Evolutionary conservation across 1,284 basidiomycete genomes (phyloP).

Genomic region (Cutaneotrichosporon arboriforme): DNA sequence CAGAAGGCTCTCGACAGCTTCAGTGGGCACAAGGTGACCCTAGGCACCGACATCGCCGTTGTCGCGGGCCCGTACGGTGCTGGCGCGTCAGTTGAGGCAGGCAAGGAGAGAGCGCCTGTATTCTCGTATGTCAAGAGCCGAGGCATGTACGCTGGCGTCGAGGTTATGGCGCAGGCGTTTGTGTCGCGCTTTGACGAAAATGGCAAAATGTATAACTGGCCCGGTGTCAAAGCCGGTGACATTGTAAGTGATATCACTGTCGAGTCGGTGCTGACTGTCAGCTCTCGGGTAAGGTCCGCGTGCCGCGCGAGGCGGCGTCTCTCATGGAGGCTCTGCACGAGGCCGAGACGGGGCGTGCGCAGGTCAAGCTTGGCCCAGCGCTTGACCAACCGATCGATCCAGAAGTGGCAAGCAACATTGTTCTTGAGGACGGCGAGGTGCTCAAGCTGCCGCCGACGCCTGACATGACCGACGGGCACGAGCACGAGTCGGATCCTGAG

Average conservation of each 20-base stretch:
- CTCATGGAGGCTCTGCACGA: constrained; percentile 50
- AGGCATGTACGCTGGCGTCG: constrained; percentile 51
- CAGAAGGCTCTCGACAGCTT: constrained; percentile 53
- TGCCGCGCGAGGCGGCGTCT: constrained; percentile 48
- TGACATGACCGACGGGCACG: constrained; percentile 39
- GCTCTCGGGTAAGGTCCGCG: constrained; percentile 48
- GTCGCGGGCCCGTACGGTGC: constrained; percentile 53
- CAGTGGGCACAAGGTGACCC: constrained; percentile 51
- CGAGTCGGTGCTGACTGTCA: constrained; percentile 7
- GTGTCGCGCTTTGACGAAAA: constrained; percentile 48
- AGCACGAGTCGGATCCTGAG: constrained; percentile 40
- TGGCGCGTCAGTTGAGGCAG: constrained; percentile 50
- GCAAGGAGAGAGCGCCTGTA: constrained; percentile 48
- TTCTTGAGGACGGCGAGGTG: constrained; percentile 46
- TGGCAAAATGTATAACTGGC: constrained; percentile 47
- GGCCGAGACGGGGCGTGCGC: constrained; percentile 53
- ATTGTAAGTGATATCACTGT: constrained; percentile 36
- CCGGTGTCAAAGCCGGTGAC: constrained; percentile 47
- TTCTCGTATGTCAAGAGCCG: constrained; percentile 47
- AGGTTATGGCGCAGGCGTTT: constrained; percentile 52
- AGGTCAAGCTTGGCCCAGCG: constrained; percentile 41
- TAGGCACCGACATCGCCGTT: constrained; percentile 52
- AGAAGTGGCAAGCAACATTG: constrained; percentile 1
- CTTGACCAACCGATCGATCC: constrained; percentile 36
- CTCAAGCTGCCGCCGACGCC: constrained; percentile 51